Conservation (phyloP, 2,329 filamentous ascomycete genomes). For the Pseudogymnoascus sp. region DNA sequence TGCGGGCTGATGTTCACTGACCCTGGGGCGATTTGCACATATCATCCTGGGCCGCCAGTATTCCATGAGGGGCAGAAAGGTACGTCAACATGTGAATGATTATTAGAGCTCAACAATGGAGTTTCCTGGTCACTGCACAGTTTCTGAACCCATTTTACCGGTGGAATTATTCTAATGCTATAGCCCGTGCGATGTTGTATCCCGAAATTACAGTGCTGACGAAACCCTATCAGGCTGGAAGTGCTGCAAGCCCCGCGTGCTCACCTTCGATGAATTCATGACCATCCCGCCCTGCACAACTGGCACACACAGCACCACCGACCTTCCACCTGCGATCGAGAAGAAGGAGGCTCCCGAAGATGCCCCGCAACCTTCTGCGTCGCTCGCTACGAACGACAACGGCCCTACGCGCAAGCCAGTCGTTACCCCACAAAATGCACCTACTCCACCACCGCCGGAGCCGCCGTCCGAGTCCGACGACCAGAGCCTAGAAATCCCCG, state of each 20-base stretch:
- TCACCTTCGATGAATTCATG: constrained; percentile 98
- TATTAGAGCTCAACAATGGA: constrained; percentile 1
- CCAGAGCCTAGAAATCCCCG: constrained; percentile 61
- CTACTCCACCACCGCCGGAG: constrained; percentile 40
- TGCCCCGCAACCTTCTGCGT: constrained; percentile 24
- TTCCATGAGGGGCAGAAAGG: constrained; percentile 99
- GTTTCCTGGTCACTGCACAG: constrained; percentile 5
- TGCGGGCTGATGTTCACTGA: constrained; percentile 86
- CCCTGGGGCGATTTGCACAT: constrained; percentile 73
- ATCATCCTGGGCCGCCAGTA: constrained; percentile 87
- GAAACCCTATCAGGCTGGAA: constrained; percentile 67
- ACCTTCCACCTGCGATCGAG: constrained; percentile 55
- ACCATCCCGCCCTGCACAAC: constrained; percentile 84
- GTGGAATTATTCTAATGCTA: constrained; percentile 14
- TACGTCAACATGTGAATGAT: constrained; percentile 36
- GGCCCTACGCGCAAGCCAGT: constrained; percentile 36
- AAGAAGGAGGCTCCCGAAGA: constrained; percentile 44
- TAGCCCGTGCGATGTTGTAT: constrained; percentile 5
- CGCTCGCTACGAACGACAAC: constrained; percentile 42
- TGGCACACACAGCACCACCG: constrained; percentile 85
- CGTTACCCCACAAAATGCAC: constrained; percentile 36
- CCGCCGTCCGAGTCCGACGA: constrained; percentile 87
- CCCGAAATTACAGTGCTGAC: neutral
- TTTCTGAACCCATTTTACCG: neutral
- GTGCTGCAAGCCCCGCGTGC: constrained; percentile 93